A percentile compares a stretch with the other conserved stretches of the same genome.
Conservation (phyloP, 495 filamentous ascomycete genomes). For the Parathielavia hyrcaniae region DNA sequence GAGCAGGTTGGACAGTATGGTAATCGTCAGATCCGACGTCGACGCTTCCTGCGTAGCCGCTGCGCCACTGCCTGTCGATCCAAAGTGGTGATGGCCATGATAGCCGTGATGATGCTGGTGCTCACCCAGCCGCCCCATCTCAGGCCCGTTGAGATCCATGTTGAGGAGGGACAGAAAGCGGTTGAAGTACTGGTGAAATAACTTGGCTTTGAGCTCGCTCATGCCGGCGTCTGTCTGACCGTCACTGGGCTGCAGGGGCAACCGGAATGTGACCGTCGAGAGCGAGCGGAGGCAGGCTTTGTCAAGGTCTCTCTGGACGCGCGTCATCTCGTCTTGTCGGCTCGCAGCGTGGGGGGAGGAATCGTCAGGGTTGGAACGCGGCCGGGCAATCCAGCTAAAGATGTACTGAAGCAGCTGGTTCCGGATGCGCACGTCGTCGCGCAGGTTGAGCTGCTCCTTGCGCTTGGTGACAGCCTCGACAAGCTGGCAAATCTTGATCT, state of each 20-base stretch:
- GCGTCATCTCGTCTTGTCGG: slow-evolving; percentile 46
- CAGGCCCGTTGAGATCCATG: slow-evolving; percentile 39
- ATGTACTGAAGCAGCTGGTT: slow-evolving; percentile 60
- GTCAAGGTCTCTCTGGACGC: slow-evolving; percentile 57
- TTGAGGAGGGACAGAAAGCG: slow-evolving; percentile 56
- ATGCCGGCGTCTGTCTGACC: slow-evolving; percentile 55
- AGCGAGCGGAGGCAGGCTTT: slow-evolving; percentile 55
- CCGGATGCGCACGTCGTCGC: slow-evolving; percentile 58
- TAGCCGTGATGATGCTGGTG: slow-evolving; percentile 3
- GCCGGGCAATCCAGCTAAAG: slow-evolving; percentile 57
- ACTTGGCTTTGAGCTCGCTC: slow-evolving; percentile 55
- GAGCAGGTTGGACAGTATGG: slow-evolving; percentile 57
- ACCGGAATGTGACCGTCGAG: slow-evolving; percentile 55
- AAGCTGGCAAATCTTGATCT: slow-evolving; percentile 60
- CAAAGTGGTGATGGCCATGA: slow-evolving; percentile 27
- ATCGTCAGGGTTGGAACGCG: slow-evolving; percentile 38
- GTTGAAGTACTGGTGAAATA: slow-evolving; percentile 64
- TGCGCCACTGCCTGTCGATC: slow-evolving; percentile 41
- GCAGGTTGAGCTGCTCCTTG: slow-evolving; percentile 59
- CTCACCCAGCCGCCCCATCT: slow-evolving; percentile 35
- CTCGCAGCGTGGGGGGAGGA: slow-evolving; percentile 17
- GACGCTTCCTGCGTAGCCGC: slow-evolving; percentile 26
- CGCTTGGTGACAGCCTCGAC: slow-evolving; percentile 58
- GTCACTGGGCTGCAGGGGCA: slow-evolving; percentile 58
- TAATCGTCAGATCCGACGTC: slow-evolving; percentile 55